Evolutionary conservation across 2,329 filamentous ascomycete genomes (phyloP), one percentile per base, ranked within the genome.

Genomic region (Venturia pyrina): DNA sequence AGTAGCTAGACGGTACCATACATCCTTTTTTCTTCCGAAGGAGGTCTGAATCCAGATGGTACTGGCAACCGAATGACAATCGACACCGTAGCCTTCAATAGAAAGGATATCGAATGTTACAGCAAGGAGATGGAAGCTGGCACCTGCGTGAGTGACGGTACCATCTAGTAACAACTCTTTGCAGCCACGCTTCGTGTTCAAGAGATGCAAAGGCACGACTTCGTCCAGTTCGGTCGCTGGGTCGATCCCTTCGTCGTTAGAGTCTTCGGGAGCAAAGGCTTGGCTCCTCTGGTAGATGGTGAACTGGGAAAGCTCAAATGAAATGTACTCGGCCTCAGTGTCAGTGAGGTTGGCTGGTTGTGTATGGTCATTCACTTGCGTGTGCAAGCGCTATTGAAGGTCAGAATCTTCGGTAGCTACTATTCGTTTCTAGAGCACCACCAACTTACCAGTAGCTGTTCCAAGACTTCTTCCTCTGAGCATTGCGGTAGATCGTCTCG

Each of bases 1-100:
- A 0, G 66, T 69, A 1, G 70, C 70, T 0, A 95, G n/a, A 74
- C 80, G 80, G 71, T 93, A 95, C 78, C 87, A 93, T 0, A 90
- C 73, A 15, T 24, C 19, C 11, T 53, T n/a, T 4, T 34, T 4
- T 17, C 21, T 28, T 24, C 40, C 11, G 79, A 73, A 15, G 72
- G 68, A 17, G 71, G 7, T 78, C 70, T 0, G 78, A 71, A 1
- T 80, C 72, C 0, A 84, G 85, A 71, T 93, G 46, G n/a, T 91
- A n/a, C 34, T 86, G 86, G 1, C 86, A 88, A 15, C 28, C n/a
- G 61, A 32, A 41, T 63, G n/a, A 37, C 24, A 44, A 63, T 60
- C 17, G 48, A 56, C 62, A 37, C 37, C 56, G 46, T 64, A 64
- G 43, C 62, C 43, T 15, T 37, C 44, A 34, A 64, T 32, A 32